Percentiles rank a stretch among this genome's conserved stretches.
Conservation (phyloP, 805 yeast genomes). For the Groenewaldozyma salmanticensis region DNA sequence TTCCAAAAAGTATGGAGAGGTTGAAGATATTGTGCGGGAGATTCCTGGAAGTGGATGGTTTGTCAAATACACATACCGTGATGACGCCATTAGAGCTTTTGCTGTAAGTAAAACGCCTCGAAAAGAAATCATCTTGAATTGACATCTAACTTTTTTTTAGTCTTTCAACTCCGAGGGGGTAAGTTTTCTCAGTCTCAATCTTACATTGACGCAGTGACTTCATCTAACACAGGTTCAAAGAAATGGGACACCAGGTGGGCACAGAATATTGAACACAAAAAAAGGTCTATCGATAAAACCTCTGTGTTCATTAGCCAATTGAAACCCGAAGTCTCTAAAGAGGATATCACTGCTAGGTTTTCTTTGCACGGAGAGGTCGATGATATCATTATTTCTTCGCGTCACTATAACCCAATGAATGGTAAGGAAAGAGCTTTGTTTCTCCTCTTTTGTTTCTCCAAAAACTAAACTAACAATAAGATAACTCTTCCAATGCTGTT, state of each 20-base stretch:
- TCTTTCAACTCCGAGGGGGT: neutral
- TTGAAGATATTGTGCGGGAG: conserved; percentile 49
- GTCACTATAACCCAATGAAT: neutral
- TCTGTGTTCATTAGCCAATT: conserved; percentile 78
- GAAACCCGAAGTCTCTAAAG: conserved; percentile 43
- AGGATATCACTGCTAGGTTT: conserved; percentile 50
- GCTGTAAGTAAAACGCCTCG: conserved; percentile 38
- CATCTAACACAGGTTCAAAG: conserved; percentile 2
- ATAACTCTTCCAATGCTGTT: conserved; percentile 57
- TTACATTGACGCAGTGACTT: neutral
- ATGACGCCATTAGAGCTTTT: conserved; percentile 80
- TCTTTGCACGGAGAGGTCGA: conserved; percentile 54
- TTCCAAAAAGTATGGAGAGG: conserved; percentile 55
- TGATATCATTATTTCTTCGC: conserved; percentile 34
- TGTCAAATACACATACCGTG: conserved; percentile 67
- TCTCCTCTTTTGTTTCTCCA: neutral
- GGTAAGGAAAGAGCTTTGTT: neutral
- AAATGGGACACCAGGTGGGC: conserved; percentile 75
- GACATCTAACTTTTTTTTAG: neutral
- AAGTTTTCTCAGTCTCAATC: neutral
- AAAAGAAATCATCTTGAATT: too few species aligned
- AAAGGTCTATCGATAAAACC: conserved; percentile 48
- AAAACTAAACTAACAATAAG: conserved; percentile 27
- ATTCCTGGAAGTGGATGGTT: conserved; percentile 56
- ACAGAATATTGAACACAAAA: conserved; percentile 48